Conservation (phyloP, 257 asterid genomes). For the Anisodus tanguticus region DNA sequence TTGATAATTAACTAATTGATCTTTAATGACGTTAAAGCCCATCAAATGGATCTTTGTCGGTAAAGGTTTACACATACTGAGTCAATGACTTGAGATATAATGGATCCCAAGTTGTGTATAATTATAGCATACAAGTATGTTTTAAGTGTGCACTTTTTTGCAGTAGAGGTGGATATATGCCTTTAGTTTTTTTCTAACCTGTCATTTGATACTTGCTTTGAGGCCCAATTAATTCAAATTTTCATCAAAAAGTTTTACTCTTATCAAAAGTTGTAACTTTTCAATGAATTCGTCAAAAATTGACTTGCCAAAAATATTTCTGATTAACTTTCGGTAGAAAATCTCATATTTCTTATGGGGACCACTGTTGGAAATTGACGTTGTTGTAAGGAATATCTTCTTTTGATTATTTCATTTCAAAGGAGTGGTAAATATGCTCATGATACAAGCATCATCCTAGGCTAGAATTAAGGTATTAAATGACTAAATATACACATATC, state of each 20-base stretch:
- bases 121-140: neutral
- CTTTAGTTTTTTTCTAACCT: neutral
- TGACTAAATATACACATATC: too few species aligned
- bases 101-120: neutral
- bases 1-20: conserved; percentile 8
- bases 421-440: too few species aligned
- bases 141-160: neutral
- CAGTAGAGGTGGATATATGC: neutral
- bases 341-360: neutral
- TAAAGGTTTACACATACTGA: neutral
- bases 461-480: too few species aligned
- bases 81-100: conserved; percentile 24
- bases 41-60: conserved; percentile 29
- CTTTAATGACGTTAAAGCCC: conserved; percentile 14
- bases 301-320: neutral
- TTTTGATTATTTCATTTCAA: too few species aligned
- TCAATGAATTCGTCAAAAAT: neutral
- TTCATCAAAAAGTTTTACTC: too few species aligned
- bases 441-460: too few species aligned
- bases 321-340: neutral
- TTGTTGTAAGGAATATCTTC: too few species aligned
- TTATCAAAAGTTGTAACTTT: neutral
- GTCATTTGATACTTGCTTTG: neutral
- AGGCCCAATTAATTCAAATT: neutral
- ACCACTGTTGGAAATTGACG: too few species aligned